Base-by-base conservation (phyloP, 805 yeast genomes). In the Yamadazyma sp. region DNA sequence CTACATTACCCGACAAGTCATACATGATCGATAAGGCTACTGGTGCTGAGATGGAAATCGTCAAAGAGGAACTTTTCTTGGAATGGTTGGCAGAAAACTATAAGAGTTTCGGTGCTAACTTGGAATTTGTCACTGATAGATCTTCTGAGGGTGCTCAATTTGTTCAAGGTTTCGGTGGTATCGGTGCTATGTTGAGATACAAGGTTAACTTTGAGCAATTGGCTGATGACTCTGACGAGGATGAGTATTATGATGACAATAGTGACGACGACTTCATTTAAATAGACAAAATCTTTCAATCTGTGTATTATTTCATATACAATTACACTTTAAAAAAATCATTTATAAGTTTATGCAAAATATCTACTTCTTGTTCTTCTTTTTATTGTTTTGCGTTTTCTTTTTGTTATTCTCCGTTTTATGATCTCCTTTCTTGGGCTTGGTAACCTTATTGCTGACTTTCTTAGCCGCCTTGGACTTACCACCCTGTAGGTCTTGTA, bases 71-170 rank as follows among this genome's bases (percentile, higher is more conserved):
- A 67, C 79, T 88, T 27, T 75, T 93, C 53, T 76, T 93, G 49
- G 99, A 93, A 69, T 93, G 99, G 99, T 74, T 93, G 47, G 98
- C 99, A 34, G 99, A 91, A 70, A 87, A 89, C 68, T 93, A 93
- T 70, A 84, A 82, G 61, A 84, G 77, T 55, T 93, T 78, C 55
- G 99, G 99, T 77, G 96, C 99, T 37, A 79, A 84, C 44, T 76
- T 93, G 54, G 99, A 93, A 71, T 93, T 93, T 54, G 96, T 93
- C 51, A 86, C 97, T 35, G 98, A 93, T 71, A 82, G 88, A 69
- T 85, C 96, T 15, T 83, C 95, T 29, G 99, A 93, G 69, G 99
- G 99, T 74, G 95, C 98, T 31, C 99, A 93, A 72, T 93, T 93
- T 66, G 95, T 84, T 43, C 83, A 81, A 54, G 99, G 99, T 43